phyloP scores from a whole-genome alignment of 179 eudicot genomes.

The Beta macrorhiza region DNA sequence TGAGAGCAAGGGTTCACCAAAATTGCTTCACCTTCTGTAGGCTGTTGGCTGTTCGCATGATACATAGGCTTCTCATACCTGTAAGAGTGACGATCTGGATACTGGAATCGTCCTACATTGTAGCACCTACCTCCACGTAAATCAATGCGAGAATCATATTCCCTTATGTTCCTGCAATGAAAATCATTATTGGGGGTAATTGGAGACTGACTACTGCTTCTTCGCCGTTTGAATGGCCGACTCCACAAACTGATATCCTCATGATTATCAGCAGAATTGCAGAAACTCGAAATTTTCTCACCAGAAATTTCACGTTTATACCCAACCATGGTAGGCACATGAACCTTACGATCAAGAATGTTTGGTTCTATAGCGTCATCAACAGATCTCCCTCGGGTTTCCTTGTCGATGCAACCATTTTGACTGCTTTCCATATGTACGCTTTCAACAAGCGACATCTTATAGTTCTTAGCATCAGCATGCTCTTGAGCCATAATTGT shows the following conservation, averaged over 20 bases:
- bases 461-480: slow-evolving; percentile 19
- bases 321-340: not conserved
- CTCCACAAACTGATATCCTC: slow-evolving; percentile 22
- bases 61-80: slow-evolving; percentile 4
- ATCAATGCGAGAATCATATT: slow-evolving; percentile 18
- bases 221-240: slow-evolving; percentile 28
- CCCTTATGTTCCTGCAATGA: slow-evolving; percentile 15
- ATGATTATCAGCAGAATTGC: not conserved
- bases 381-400: not conserved
- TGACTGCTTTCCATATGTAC: slow-evolving; percentile 25
- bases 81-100: slow-evolving; percentile 19
- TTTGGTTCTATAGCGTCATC: not conserved
- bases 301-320: slow-evolving; percentile 4
- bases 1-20: slow-evolving; percentile 13
- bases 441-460: slow-evolving; percentile 13
- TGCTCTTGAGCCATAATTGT: slow-evolving; percentile 23
- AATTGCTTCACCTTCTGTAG: slow-evolving; percentile 14
- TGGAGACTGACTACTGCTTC: slow-evolving; percentile 24
- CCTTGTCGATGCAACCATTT: slow-evolving; percentile 18
- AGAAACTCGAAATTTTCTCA: not conserved
- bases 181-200: slow-evolving; percentile 7
- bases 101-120: slow-evolving; percentile 22
- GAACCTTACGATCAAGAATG: not conserved
- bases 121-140: slow-evolving; percentile 14
- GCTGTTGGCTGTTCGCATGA: slow-evolving; percentile 9